Evolutionary conservation across 2,329 filamentous ascomycete genomes (phyloP), one percentile per base, ranked within the genome.

Genomic region (Fusarium cicatricum): DNA sequence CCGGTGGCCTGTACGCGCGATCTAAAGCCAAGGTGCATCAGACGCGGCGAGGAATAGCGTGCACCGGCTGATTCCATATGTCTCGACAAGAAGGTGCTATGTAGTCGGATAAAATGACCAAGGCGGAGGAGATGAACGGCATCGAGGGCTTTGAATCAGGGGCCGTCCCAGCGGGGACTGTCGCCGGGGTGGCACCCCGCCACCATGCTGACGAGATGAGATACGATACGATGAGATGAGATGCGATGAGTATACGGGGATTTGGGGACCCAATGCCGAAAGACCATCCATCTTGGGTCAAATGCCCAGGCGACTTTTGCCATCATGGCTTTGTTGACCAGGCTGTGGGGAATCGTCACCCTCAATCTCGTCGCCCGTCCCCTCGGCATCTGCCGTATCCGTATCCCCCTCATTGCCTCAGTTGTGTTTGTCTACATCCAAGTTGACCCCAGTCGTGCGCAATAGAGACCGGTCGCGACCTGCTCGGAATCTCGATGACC

Each of bases 211-310:
- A 52, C 55, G 47, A 67, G 61, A 68, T 67, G 56, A 55, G 62
- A 67, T 67, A 33, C 56, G 60, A 66, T 56, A 41, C 52, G 60
- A 63, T 63, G 51, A 55, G 59, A 62, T 62, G 52, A 50, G 62
- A 66, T 64, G 55, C 37, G 63, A 67, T 67, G 38, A 33, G 41
- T 44, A 48, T 11, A 44, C 34, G 39, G 43, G 47, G 39, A 50
- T 52, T 43, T 32, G 40, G 45, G 32, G 33, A 36, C 40, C 43
- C 47, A 43, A 53, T 54, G 45, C 45, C 44, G 42, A 47, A 23
- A 34, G 5, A 17, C 37, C 32, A 33, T 33, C 15, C 28, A 33
- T 26, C 15, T 33, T 40, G 21, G 11, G 23, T 28, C 14, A 4
- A 37, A 15, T 23, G 16, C 26, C 26, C 37, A 31, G 26, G 15